Base-by-base conservation (phyloP, 345 rosid genomes). In the Xanthoceras sorbifolium region DNA sequence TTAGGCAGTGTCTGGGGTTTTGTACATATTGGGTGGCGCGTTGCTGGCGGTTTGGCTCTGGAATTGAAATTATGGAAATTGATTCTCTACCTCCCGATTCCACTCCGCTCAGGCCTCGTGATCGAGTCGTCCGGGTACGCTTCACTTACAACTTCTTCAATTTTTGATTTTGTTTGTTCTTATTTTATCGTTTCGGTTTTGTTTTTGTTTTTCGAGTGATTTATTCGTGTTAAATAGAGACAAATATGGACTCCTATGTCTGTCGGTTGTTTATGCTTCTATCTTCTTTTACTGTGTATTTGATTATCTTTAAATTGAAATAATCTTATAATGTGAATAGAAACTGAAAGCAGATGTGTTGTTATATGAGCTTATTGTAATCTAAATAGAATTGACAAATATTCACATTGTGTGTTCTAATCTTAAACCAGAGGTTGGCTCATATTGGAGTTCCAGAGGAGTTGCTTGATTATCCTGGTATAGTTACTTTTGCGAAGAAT, bases 371-470 rank as follows among this genome's bases (percentile, higher is more conserved):
- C 28, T 48, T 31, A 38, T 28, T 20, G 55, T 64, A 15, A 60
- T 66, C 6, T 14, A 20, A 36, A 40, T 52, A 29, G 14, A 23
- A 28, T n/a, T 50, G 50, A 25, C 36, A 32, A 17, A 38, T 38
- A 9, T 57, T 67, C n/a, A 6, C 32, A 7, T 32, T 31, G 36
- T 70, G 40, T 57, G 50, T 69, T 64, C 44, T 67, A 40, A 69
- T 75, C 59, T 78, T 64, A 57, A 52, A 34, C 65, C 86, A 96
- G 99, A 92, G 92, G 87, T 91, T 96, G 76, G 87, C 84, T 38
- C 83, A 64, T 78, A 68, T 78, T 36, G 97, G 93, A 28, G 90
- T 96, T 80, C 90, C 91, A 1, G 76, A 71, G 80, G 91, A 82
- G 81, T 79, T 31, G 64, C 86, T 85, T 26, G 73, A 84, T 61